Evolutionary conservation across 441 rosid species (phyloP), one percentile per base, ranked within the genome.

Genomic region (Caryocar brasiliense): DNA sequence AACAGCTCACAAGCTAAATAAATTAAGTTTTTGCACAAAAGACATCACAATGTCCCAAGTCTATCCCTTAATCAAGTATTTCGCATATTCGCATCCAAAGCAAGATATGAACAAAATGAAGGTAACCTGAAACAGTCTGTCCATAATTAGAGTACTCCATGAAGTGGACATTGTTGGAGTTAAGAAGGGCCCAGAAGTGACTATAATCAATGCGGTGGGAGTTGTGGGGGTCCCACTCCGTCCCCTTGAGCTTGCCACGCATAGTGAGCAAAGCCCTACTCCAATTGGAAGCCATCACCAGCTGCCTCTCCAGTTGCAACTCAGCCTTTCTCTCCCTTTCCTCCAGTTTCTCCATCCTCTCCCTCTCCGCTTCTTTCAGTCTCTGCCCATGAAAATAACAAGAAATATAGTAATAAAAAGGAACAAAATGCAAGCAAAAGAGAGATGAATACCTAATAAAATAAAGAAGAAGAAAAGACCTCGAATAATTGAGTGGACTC

Each of bases 111-210:
- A 33, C 12, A 27, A 7, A 41, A 18, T 27, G 13, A 32, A 40
- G 12, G 5, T 26, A 54, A 91, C 98, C 98, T 54, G 98, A 87
- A 50, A 91, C 66, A 0, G 88, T 74, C 74, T 85, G 96, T 24
- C 96, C 98, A 53, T 91, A 85, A 41, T 87, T 80, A 0, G 91
- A 81, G 54, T 87, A 91, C 67, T 91, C 96, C 85, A 91, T 81
- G 53, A 75, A 87, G 37, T 83, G 92, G 51, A 91, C 89, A 64
- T 80, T 75, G 54, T 80, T 85, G 21, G 96, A 71, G 61, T 85
- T 73, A 13, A 87, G 77, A 23, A 91, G 89, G 41, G 70, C 68
- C 78, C 63, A 71, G 46, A 87, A 87, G 40, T 83, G 88, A 47
- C 96, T 87, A 48, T 75, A 91, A 68, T 82, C 69, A 62, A 91